These are phyloP conservation scores for Claviceps sorghi DNA, from an alignment of 2,329 filamentous ascomycete species.

Conservation along the genomic window DNA sequence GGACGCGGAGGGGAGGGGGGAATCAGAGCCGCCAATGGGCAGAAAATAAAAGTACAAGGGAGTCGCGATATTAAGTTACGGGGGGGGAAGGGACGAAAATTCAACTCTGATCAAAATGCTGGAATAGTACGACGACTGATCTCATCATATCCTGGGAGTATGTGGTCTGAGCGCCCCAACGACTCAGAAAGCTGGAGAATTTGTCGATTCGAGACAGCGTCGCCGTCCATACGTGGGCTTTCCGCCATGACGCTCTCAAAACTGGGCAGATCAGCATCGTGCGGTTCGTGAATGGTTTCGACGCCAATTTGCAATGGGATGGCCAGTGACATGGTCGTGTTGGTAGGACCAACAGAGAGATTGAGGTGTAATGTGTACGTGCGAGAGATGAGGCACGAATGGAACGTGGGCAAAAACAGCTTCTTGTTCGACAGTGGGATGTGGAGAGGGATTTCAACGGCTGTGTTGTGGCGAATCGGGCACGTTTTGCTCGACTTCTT, in stretches of 20 bases:
- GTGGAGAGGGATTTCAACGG: constrained; percentile 32
- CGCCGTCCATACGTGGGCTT: constrained; percentile 27
- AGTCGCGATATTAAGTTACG: neutral
- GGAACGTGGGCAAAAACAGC: constrained; percentile 41
- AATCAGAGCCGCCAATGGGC: neutral
- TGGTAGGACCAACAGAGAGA: constrained; percentile 27
- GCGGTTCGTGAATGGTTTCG: constrained; percentile 20
- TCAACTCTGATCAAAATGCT: neutral
- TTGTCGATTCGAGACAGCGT: constrained; percentile 28
- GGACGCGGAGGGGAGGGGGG: neutral
- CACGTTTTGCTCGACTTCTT: constrained; percentile 14
- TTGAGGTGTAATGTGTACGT: constrained; percentile 38
- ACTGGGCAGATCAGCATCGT: constrained; percentile 26
- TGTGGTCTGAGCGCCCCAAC: constrained; percentile 16
- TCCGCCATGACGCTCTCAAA: constrained; percentile 34
- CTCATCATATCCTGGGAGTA: constrained; percentile 27
- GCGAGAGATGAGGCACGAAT: constrained; percentile 41
- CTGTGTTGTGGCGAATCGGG: constrained; percentile 25
- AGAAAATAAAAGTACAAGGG: neutral
- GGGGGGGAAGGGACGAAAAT: neutral
- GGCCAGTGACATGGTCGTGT: constrained; percentile 27
- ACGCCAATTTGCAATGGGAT: constrained; percentile 39
- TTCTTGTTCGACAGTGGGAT: constrained; percentile 33
- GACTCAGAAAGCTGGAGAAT: constrained; percentile 20
- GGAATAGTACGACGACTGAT: constrained; percentile 14